A percentile compares a stretch with the other conserved stretches of the same genome.
Conservation (phyloP, 768 basidiomycete genomes). For the Melanogaster broomeanus region DNA sequence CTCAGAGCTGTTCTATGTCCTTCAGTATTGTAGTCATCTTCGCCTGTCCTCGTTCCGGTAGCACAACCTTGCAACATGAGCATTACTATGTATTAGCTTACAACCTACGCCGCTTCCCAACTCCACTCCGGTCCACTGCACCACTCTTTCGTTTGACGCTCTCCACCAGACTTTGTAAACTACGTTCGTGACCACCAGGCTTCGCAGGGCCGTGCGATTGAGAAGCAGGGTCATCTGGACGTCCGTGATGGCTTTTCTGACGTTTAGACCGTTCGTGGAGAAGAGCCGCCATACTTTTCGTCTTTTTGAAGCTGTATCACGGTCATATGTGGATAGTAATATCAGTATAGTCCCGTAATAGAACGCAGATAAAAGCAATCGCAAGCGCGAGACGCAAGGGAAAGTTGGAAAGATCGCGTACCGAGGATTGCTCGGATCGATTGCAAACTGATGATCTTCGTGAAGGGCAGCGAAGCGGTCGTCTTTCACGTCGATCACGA, state of each 20-base stretch:
- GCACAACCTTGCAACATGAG: too few species aligned
- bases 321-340: background rate
- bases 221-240: background rate
- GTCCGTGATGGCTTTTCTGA: slow-evolving; percentile 39
- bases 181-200: slow-evolving; percentile 30
- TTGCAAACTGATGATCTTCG: slow-evolving; percentile 89
- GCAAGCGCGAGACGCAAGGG: background rate
- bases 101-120: slow-evolving; percentile 43
- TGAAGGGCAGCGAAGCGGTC: slow-evolving; percentile 85
- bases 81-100: slow-evolving; percentile 4
- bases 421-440: slow-evolving; percentile 96
- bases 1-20: too few species aligned
- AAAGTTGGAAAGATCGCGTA: slow-evolving; percentile 41
- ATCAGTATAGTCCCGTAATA: background rate
- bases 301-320: slow-evolving; percentile 81
- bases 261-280: slow-evolving; percentile 81
- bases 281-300: slow-evolving; percentile 84
- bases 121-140: slow-evolving; percentile 22
- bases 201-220: background rate
- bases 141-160: slow-evolving; percentile 83
- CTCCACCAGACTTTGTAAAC: slow-evolving; percentile 71
- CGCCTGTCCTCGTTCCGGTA: too few species aligned
- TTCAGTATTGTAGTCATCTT: too few species aligned
- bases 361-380: background rate
- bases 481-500: slow-evolving; percentile 83